phyloP scores from a whole-genome alignment of 2,329 filamentous ascomycete species.

The Rhynchosporium secalis region DNA sequence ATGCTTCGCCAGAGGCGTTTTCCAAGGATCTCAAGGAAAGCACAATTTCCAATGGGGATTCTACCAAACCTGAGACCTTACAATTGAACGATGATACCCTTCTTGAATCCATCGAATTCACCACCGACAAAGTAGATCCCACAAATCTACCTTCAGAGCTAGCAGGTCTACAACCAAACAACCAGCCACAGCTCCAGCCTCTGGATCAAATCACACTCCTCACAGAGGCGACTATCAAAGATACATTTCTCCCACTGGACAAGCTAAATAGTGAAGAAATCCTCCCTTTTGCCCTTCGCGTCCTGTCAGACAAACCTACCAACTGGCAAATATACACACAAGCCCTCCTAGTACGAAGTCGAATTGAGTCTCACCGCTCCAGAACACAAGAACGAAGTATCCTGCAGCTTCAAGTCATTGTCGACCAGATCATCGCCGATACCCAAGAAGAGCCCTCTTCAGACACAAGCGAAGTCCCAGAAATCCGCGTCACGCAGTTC shows the following conservation, averaged over 20 bases:
- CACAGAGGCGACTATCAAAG: slow-evolving; percentile 83
- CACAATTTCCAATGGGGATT: slow-evolving; percentile 32
- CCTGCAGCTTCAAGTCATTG: slow-evolving; percentile 89
- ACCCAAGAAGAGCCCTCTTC: slow-evolving; percentile 48
- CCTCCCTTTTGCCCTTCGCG: slow-evolving; percentile 83
- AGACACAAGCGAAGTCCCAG: slow-evolving; percentile 40
- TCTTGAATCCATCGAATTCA: slow-evolving; percentile 82
- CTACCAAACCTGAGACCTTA: slow-evolving; percentile 62
- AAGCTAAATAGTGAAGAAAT: slow-evolving; percentile 92
- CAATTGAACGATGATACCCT: slow-evolving; percentile 91
- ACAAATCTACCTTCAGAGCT: slow-evolving; percentile 61
- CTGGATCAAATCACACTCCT: slow-evolving; percentile 90
- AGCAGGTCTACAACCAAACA: slow-evolving; percentile 66
- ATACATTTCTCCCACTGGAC: slow-evolving; percentile 79
- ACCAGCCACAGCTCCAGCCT: slow-evolving; percentile 79
- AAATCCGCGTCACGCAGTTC: slow-evolving; percentile 69
- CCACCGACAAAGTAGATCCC: slow-evolving; percentile 44
- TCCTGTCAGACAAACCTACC: slow-evolving; percentile 82
- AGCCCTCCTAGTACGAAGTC: slow-evolving; percentile 81
- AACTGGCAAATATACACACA: slow-evolving; percentile 99
- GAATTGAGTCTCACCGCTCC: slow-evolving; percentile 85
- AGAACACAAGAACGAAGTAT: slow-evolving; percentile 87
- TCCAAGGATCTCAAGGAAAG: slow-evolving; percentile 27
- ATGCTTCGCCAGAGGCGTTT: slow-evolving; percentile 21
- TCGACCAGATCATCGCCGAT: slow-evolving; percentile 92